Base-by-base conservation (phyloP, 371 early-diverging fungal species). In the Rhizopus stolonifer region DNA sequence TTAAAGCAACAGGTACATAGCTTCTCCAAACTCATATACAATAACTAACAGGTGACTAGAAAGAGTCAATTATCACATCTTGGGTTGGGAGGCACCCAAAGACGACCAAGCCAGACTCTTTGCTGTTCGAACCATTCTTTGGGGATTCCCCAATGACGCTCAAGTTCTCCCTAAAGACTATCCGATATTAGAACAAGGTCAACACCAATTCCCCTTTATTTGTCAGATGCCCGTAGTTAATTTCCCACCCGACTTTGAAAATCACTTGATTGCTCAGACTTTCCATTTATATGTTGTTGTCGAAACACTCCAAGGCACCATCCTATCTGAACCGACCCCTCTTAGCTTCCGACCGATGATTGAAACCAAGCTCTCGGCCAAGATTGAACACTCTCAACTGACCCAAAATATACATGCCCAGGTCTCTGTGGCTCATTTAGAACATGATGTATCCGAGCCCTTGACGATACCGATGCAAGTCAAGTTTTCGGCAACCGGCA, bases 201-300 rank as follows among this genome's bases (percentile, higher is more conserved):
- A 61, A 23, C 46, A 65, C 14, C 49, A 25, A 1, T 65, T 61
- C 15, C 65, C 65, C 3, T 69, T 69, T 56, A 44, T 56, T 14
- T 55, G 54, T 29, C 65, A 69, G 43, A 58, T 69, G 65, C 69
- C 69, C 10, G 56, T 69, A 0, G 54, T 69, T 11, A 69, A 69
- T 21, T 69, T 51, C 25, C 69, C 69, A 5, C 69, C 69, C 15
- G 52, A 56, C 5, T 58, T 65, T 46, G 54, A 65, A 5, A 61
- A 65, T 36, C 61, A 67, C 31, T 47, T 64, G 14, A 58, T 69
- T 26, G 62, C 65, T 6, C 58, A 47, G n/a, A 39, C 52, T 8
- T 65, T 69, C 38, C 40, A 53, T 13, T 23, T 65, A 39, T 32
- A 65, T 23, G 69, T 59, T 0, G 61, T 56, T 9, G 40, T 69